A percentile compares a stretch with the other conserved stretches of the same genome.
Conservation (phyloP, 192 early-diverging fungal genomes). For the Jimgerdemannia lactiflua region DNA sequence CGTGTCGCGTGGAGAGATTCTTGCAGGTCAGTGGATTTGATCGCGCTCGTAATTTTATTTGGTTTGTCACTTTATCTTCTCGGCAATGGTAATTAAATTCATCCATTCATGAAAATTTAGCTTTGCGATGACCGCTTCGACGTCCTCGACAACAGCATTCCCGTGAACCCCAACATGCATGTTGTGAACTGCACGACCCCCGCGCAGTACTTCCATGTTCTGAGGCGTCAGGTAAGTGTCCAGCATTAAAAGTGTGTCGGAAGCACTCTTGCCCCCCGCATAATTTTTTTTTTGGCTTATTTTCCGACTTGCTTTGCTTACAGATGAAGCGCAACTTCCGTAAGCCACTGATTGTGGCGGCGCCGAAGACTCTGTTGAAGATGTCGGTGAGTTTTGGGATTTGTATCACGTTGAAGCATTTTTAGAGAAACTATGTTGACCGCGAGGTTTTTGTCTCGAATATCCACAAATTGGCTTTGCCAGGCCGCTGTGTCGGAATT, state of each 20-base stretch:
- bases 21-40: constrained; percentile 59
- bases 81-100: too few species aligned
- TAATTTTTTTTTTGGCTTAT: not conserved
- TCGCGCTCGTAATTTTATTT: not conserved
- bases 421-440: not conserved
- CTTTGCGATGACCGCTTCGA: constrained; percentile 80
- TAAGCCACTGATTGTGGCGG: constrained; percentile 89
- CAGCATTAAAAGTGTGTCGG: not conserved
- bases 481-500: constrained; percentile 61
- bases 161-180: constrained; percentile 90
- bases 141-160: constrained; percentile 40
- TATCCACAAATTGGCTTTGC: too few species aligned
- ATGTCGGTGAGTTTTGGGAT: constrained; percentile 39
- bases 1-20: constrained; percentile 90
- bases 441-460: too few species aligned
- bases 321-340: constrained; percentile 83
- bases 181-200: constrained; percentile 92
- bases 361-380: constrained; percentile 70
- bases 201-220: constrained; percentile 93
- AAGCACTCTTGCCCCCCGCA: not conserved
- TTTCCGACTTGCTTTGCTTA: constrained; percentile 3
- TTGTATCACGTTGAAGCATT: not conserved
- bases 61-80: too few species aligned
- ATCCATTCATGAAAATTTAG: constrained; percentile 10
- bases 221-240: constrained; percentile 77